Evolutionary conservation across 1,139 yeast species (phyloP).

Genomic region (Trichomonascaceae sp.): DNA sequence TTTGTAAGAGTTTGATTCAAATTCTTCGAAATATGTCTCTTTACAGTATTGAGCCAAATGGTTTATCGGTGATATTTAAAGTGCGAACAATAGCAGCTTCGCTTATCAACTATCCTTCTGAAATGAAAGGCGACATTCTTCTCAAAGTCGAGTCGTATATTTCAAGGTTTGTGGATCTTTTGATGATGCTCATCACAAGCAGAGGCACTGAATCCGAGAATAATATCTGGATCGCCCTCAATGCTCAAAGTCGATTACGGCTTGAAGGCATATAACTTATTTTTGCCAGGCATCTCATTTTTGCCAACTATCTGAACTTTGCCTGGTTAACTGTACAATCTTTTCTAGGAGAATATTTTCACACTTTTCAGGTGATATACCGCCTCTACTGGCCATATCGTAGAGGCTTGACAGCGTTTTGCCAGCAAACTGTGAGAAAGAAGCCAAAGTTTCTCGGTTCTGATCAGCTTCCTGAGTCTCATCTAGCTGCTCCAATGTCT

Average conservation of each 20-base stretch:
- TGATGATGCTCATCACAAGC: conserved; percentile 5
- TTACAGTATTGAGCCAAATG: conserved; percentile 12
- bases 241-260: conserved; percentile 3
- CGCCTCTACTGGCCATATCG: background rate
- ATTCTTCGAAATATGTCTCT: conserved; percentile 9
- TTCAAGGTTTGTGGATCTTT: conserved; percentile 6
- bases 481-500: background rate
- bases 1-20: conserved; percentile 5
- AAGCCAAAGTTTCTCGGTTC: background rate
- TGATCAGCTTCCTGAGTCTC: background rate
- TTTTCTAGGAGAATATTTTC: conserved; percentile 4
- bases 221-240: conserved; percentile 4
- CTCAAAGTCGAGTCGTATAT: conserved; percentile 8
- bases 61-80: conserved; percentile 8
- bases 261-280: conserved; percentile 1
- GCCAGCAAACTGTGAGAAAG: background rate
- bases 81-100: conserved; percentile 9
- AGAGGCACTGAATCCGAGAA: conserved; percentile 2
- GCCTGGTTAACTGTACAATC: conserved; percentile 1
- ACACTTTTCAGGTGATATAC: conserved; percentile 5
- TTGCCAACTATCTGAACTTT: background rate
- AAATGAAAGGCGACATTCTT: conserved; percentile 4
- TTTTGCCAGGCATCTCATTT: conserved; percentile 1
- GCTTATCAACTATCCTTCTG: conserved; percentile 6
- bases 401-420: background rate